Conservation (phyloP, 805 yeast genomes). For the Candida germanica region DNA sequence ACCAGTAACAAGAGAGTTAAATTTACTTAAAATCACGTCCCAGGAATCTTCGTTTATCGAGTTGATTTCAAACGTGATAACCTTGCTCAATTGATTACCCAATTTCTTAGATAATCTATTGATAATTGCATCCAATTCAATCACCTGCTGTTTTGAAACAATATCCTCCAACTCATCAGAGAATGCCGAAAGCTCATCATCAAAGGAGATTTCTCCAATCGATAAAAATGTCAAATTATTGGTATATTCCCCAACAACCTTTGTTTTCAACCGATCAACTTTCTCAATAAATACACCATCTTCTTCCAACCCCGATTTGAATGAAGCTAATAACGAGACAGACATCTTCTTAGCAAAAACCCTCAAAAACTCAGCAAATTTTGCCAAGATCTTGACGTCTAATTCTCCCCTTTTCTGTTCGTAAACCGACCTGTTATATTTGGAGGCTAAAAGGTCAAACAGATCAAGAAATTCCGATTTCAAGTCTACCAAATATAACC, state of each 20-base stretch:
- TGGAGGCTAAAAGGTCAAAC: constrained; percentile 72
- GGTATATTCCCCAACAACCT: constrained; percentile 12
- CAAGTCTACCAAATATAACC: constrained; percentile 41
- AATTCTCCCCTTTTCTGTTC: constrained; percentile 55
- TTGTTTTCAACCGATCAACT: constrained; percentile 6
- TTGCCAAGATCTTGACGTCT: constrained; percentile 33
- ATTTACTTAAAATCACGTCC: constrained; percentile 53
- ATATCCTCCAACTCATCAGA: constrained; percentile 41
- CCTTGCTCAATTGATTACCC: constrained; percentile 46
- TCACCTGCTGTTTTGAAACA: constrained; percentile 30
- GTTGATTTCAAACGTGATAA: constrained; percentile 45
- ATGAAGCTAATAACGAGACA: constrained; percentile 13
- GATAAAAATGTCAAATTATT: constrained; percentile 20
- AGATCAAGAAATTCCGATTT: constrained; percentile 44
- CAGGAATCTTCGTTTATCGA: constrained; percentile 54
- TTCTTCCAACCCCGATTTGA: constrained; percentile 11
- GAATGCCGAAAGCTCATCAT: constrained; percentile 14
- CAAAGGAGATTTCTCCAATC: constrained; percentile 27
- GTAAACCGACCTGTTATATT: constrained; percentile 69
- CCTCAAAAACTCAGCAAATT: constrained; percentile 38
- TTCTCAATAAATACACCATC: constrained; percentile 17
- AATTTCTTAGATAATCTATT: constrained; percentile 47
- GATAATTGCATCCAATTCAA: constrained; percentile 31
- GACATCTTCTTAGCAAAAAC: constrained; percentile 19
- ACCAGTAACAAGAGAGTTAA: constrained; percentile 24